Evolutionary conservation across 257 asterid species (phyloP), one percentile per base, ranked within the genome.

Genomic region (Echium plantagineum): DNA sequence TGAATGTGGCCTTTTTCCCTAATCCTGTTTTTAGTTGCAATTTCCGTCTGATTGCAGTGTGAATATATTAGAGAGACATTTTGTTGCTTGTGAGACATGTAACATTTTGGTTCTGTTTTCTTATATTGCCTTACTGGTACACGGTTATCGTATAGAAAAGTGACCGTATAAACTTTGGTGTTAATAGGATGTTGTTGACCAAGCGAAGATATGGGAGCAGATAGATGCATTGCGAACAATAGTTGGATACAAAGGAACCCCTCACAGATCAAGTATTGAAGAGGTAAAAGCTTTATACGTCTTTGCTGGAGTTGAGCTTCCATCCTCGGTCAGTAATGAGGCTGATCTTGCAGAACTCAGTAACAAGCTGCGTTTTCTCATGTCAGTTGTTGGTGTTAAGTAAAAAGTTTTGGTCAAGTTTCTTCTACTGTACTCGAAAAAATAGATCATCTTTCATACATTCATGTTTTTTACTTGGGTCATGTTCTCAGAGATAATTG

Each of bases 261-360:
- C 60, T 21, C 71, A 69, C 13, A 18, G 69, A 22, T 78, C 86
- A 0, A 72, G 65, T 61, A 49, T 65, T 0, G 85, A 84, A 52
- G 97, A 90, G 63, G 66, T 84, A 9, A 82, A 79, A 69, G 89
- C 86, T 0, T 59, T 90, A 64, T 90, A 84, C 54, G 16, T 81
- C 18, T 86, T 83, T 65, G 79, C 90, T 0, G 97, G 97, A 58
- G 84, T 90, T 1, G 89, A 84, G 62, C 93, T 90, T 0, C 96
- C 94, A 4, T 57, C 82, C 0, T 38, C 74, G 0, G 69, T 72
- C 17, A 19, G n/a, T 18, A 65, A 63, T 24, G 24, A 67, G 0
- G 42, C 57, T 0, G 68, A 71, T 55, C 62, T 74, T 49, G 15
- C 21, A 0, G 85, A 80, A 55, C 75, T 84, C 19, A 48, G 57